Base-by-base conservation (phyloP, 805 yeast genomes). In the Wickerhamomyces tratensis region DNA sequence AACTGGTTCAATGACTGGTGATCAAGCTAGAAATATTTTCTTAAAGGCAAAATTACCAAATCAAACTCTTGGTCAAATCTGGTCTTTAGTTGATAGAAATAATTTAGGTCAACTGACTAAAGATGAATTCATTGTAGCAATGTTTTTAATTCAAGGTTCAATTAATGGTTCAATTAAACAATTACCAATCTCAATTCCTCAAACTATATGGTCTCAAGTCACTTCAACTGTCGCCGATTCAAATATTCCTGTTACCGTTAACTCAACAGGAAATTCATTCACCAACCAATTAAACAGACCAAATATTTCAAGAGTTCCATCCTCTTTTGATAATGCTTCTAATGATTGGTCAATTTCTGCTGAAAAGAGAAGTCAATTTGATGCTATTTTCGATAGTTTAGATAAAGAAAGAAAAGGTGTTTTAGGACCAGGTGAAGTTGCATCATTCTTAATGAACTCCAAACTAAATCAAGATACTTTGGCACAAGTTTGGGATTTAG, bases 401-500 rank as follows among this genome's bases (percentile, higher is more conserved):
- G 98, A 91, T 58, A 82, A 80, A 49, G 40, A 65, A 7, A 71
- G 74, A 33, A 45, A 67, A 2, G 95, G 95, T 6, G 56, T 68
- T 3, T 70, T 91, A 50, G 74, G 81, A 25, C 82, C 96, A 4
- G 77, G 72, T 45, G 86, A 86, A 49, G 87, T 93, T 38, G 98
- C 95, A 7, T 81, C 83, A 7, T 87, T 89, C 58, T 76, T 93
- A 52, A 79, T 86, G 71, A 83, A 93, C 9, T 91, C 98, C 4
- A 84, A 86, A 47, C 74, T 93, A 46, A 74, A 80, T 41, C 96
- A 89, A 54, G 89, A 86, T 41, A 79, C 77, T 20, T 72, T 93
- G 48, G 98, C 98, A 2, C 66, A 77, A 25, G 79, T 91, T 37
- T 93, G 99, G 99, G 98, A 93, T 63, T 70, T 93, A 51, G 78